Conservation (phyloP, 192 early-diverging fungal species). For the Dissophora globulifera region DNA sequence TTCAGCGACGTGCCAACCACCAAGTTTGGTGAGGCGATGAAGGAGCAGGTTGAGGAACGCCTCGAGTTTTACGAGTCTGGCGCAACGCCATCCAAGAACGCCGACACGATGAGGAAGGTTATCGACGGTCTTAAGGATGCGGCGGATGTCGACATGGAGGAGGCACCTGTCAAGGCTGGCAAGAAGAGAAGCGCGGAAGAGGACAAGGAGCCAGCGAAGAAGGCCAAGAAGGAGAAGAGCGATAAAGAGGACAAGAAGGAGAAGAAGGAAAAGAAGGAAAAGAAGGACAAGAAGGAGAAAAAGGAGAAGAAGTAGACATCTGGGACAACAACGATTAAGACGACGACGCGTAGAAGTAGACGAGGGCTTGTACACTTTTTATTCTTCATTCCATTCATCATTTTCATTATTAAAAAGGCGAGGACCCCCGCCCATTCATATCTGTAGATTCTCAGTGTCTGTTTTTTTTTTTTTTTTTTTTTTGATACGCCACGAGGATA, state of each 20-base stretch:
- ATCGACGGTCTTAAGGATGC: conserved; percentile 72
- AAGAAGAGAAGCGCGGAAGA: conserved; percentile 70
- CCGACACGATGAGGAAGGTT: conserved; percentile 94
- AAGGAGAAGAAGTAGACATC: conserved; percentile 54
- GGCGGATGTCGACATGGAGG: conserved; percentile 63
- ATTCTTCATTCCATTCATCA: no score
- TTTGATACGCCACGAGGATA: no score
- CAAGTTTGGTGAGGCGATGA: conserved; percentile 93
- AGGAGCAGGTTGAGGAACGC: conserved; percentile 96
- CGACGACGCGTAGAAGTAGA: no score
- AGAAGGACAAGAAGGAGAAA: conserved; percentile 68
- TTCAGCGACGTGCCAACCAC: conserved; percentile 86
- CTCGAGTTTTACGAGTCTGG: conserved; percentile 95
- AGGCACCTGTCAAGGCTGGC: conserved; percentile 39
- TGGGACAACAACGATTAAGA: no score
- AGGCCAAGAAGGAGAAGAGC: conserved; percentile 67
- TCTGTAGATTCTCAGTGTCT: no score
- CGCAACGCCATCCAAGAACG: conserved; percentile 87
- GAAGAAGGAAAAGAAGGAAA: conserved; percentile 64
- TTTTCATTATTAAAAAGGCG: no score
- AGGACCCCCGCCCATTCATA: no score
- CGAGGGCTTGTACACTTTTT: no score
- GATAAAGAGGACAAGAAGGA: conserved; percentile 69
- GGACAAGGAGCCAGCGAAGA: conserved; percentile 58
- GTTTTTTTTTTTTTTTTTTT: no score